Conservation (phyloP, 2,329 filamentous ascomycete species). For the Diaporthe helianthi region DNA sequence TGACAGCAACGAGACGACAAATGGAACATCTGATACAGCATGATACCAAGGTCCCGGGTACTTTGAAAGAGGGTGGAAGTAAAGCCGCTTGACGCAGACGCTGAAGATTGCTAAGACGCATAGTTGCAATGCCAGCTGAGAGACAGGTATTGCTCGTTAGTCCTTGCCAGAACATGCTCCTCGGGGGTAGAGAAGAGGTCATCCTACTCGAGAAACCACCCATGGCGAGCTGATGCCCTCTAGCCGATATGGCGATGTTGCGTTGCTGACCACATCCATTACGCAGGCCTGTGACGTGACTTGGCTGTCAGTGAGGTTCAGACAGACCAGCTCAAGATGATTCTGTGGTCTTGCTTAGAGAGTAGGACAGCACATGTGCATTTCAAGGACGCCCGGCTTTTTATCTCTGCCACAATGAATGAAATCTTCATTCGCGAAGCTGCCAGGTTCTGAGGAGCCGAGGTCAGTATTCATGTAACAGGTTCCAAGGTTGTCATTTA, state of each 20-base stretch:
- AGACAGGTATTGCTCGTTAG: not conserved
- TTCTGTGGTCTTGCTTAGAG: not conserved
- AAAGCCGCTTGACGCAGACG: slow-evolving; percentile 12
- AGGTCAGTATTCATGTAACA: not conserved
- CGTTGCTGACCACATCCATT: not conserved
- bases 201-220: not conserved
- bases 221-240: slow-evolving; percentile 5
- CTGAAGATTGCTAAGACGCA: not conserved
- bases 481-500: not conserved
- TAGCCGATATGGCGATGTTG: not conserved
- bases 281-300: too few relatives aligned
- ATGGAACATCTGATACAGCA: not conserved
- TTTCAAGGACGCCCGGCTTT: not conserved
- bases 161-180: not conserved
- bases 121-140: not conserved
- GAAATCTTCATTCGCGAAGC: not conserved
- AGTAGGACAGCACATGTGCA: not conserved
- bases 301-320: not conserved
- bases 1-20: not conserved
- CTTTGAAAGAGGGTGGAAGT: slow-evolving; percentile 12
- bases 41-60: slow-evolving; percentile 18
- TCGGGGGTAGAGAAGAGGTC: too few relatives aligned
- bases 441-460: not conserved
- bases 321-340: not conserved
- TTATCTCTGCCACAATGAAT: not conserved